Base-by-base conservation (phyloP, 1,284 basidiomycete genomes). In the Testicularia cyperi region DNA sequence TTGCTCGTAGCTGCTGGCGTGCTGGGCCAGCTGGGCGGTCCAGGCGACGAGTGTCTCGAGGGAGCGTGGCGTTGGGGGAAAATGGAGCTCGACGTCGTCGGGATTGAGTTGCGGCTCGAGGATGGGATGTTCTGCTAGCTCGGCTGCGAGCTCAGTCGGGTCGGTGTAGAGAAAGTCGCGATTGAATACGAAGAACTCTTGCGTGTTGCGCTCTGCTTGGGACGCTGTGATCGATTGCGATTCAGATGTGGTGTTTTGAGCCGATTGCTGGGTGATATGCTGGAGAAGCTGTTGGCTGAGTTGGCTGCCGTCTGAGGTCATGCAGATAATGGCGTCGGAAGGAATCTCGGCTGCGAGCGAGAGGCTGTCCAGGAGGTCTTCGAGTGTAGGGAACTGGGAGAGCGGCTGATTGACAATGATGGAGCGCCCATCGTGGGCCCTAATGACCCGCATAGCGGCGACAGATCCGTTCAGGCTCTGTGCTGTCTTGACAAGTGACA, bases 141-240 rank as follows among this genome's bases (percentile, higher is more conserved):
- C 65, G 10, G 56, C 44, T 4, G 66, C 65, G 8, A 74, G 33
- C 13, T 44, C 42, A 9, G 71, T 67, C 5, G 65, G 55, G 14
- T 76, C 70, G 10, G 65, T 61, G 22, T 45, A 70, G 20, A 76
- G 61, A 26, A 69, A 72, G 29, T 76, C 68, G 19, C 72, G 65
- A 34, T 75, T 72, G 56, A 64, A 76, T 28, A 76, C 62, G 36
- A 68, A 76, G 36, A 74, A 63, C 29, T 72, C 66, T 42, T 48
- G 40, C 7, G 28, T 20, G 15, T 21, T 42, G 13, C 27, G 22
- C 22, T 23, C 31, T 2, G 47, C 34, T 25, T 27, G 38, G 10
- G 36, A 18, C 9, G 44, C 27, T 10, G 43, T 24, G 6, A 41
- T 41, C 23, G 43, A 36, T 8, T 49, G 35, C 15, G 53, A 44